Percentiles rank a stretch among this genome's conserved stretches.
These are phyloP conservation scores for Diaporthe caulivora DNA, from an alignment of 2,329 filamentous ascomycete genomes.

Conservation along the genomic window DNA sequence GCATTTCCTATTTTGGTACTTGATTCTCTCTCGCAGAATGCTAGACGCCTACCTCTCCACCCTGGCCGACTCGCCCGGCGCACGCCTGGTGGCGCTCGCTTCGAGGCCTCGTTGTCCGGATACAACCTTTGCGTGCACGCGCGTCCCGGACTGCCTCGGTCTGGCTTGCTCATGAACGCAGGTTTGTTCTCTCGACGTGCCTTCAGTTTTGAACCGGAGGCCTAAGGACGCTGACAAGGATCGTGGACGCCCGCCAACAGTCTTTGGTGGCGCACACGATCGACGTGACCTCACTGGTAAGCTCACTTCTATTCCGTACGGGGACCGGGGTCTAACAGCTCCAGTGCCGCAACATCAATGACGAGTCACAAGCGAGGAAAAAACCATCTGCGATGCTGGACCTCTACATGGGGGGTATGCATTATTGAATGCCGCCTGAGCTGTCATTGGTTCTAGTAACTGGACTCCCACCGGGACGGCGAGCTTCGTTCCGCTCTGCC, in stretches of 20 bases:
- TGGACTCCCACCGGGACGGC: slow-evolving; percentile 4
- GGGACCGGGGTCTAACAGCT: slow-evolving; percentile 17
- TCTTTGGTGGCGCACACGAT: not conserved
- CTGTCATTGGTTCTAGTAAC: slow-evolving; percentile 29
- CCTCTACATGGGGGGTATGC: not conserved
- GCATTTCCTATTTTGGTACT: not conserved
- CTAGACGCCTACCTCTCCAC: not conserved
- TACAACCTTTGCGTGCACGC: not conserved
- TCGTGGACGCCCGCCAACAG: not conserved
- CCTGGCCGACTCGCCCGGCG: not conserved
- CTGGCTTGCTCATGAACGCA: not conserved
- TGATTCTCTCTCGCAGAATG: not conserved
- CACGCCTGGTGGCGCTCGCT: not conserved
- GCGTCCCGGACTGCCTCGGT: not conserved
- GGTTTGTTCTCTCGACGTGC: not conserved
- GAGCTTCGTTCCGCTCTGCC: slow-evolving; percentile 5
- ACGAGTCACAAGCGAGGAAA: not conserved
- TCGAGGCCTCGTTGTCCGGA: slow-evolving; percentile 15
- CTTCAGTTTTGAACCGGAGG: not conserved
- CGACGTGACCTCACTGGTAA: slow-evolving; percentile 13
- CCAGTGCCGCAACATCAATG: not conserved
- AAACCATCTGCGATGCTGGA: not conserved
- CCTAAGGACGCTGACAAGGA: not conserved
- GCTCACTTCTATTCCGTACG: not conserved
- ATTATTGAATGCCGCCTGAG: slow-evolving; percentile 7